Evolutionary conservation across 192 early-diverging fungal genomes (phyloP).

Genomic region (Coemansia sp.): DNA sequence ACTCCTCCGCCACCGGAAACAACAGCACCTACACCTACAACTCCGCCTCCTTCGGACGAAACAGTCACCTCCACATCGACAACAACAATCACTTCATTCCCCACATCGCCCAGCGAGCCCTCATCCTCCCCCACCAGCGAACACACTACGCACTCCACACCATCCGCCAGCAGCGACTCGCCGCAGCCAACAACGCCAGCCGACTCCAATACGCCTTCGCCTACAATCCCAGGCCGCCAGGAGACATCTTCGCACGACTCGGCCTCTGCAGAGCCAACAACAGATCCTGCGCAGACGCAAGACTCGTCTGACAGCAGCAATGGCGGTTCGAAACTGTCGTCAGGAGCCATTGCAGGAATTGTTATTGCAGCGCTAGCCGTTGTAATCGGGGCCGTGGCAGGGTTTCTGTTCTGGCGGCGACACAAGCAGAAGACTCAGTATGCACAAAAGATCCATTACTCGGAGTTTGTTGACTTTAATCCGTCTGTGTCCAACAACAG

Average conservation of each 20-base stretch:
- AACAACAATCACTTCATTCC: not conserved
- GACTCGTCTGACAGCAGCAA: not conserved
- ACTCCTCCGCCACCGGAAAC: not conserved
- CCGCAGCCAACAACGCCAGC: not conserved
- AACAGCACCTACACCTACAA: not conserved
- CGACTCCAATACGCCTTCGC: too few relatives aligned
- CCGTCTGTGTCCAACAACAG: constrained; percentile 16
- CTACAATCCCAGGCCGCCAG: too few relatives aligned
- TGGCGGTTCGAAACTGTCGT: constrained; percentile 12
- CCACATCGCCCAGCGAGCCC: not conserved
- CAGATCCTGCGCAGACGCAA: not conserved
- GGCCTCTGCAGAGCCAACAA: not conserved
- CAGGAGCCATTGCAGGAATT: constrained; percentile 42
- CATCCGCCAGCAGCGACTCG: not conserved
- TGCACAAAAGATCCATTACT: constrained; percentile 37
- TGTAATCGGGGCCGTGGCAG: constrained; percentile 11
- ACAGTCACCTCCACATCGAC: constrained; percentile 9
- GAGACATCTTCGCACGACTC: not conserved
- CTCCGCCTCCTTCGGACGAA: not conserved
- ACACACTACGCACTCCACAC: not conserved
- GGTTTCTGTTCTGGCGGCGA: constrained; percentile 48
- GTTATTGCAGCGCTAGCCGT: constrained; percentile 28
- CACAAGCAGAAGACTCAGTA: constrained; percentile 42
- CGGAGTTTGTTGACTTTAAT: constrained; percentile 50
- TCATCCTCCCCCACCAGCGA: not conserved